Evolutionary conservation across 164 flowering plant species (phyloP).

Genomic region (Echeveria elegans): DNA sequence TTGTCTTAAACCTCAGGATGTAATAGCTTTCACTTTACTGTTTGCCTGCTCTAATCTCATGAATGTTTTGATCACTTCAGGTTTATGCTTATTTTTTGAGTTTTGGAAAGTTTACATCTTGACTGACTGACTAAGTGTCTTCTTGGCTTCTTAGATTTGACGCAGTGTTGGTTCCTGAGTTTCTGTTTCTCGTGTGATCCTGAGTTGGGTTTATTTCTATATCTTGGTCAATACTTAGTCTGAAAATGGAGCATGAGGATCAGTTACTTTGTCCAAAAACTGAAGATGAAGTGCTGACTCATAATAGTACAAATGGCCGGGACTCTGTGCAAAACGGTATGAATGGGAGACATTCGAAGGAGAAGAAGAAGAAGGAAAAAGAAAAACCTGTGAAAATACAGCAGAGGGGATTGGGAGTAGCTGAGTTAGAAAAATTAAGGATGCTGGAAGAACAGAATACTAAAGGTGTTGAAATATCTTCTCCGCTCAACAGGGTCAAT

Average conservation of each 20-base stretch:
- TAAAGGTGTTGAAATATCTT: neutral
- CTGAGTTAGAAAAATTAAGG: neutral
- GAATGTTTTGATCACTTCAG: neutral
- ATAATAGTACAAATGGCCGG: constrained; percentile 7
- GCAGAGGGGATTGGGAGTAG: neutral
- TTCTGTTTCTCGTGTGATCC: neutral
- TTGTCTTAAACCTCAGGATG: neutral
- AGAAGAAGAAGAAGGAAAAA: constrained; percentile 3
- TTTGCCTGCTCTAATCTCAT: neutral
- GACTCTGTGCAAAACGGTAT: neutral
- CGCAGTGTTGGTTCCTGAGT: neutral
- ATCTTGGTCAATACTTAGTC: neutral
- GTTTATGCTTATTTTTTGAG: neutral
- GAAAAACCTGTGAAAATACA: neutral
- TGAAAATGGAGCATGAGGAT: neutral
- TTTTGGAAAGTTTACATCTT: neutral
- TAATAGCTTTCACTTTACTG: neutral
- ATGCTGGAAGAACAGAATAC: neutral
- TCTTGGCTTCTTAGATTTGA: neutral
- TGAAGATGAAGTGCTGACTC: constrained; percentile 33
- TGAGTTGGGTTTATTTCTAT: neutral
- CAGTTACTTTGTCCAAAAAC: constrained; percentile 9
- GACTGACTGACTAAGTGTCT: neutral
- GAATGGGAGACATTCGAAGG: constrained; percentile 16
- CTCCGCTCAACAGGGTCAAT: neutral